Base-by-base conservation (phyloP, 441 rosid species). In the Croton setiger region DNA sequence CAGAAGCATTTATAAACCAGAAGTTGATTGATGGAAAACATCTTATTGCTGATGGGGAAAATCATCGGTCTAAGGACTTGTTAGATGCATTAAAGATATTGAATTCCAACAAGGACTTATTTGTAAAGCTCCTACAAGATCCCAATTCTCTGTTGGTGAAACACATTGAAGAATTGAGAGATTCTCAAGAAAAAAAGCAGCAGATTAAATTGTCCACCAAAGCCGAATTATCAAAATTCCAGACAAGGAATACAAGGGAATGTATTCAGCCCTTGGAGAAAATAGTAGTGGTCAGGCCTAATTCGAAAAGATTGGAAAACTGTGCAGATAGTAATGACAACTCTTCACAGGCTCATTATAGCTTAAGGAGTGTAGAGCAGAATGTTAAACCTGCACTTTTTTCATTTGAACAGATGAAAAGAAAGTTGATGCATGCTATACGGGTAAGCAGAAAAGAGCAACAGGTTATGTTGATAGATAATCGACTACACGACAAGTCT, bases 101-200 rank as follows among this genome's bases (percentile, higher is more conserved):
- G 58, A 87, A 88, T 75, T 87, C 87, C 4, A 91, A 91, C 76
- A 87, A 82, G 83, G 93, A 88, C 51, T 69, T 91, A 67, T 86
- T 88, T 59, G 31, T 83, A 44, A 87, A 86, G 69, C 88, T 88
- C 69, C 82, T 91, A 47, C 91, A 88, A 68, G 93, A 91, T 71
- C 97, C 93, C 27, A 77, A 81, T 75, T 91, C 91, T 47, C 73
- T 88, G 56, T 66, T 88, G 43, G 87, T 60, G 47, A 84, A 84
- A 36, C 88, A 81, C 58, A 76, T 88, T 12, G 72, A 82, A 81
- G 92, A 83, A 56, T 70, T 87, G 60, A 68, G 77, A 51, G 81
- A 82, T 69, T 78, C 80, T 56, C 83, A 76, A 67, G 76, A 45
- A 2, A 81, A 72, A 39, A 56, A 65, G 44, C 68, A 39, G 69